Evolutionary conservation across 2,329 filamentous ascomycete species (phyloP).

Genomic region (Pseudocercospora eumusae): DNA sequence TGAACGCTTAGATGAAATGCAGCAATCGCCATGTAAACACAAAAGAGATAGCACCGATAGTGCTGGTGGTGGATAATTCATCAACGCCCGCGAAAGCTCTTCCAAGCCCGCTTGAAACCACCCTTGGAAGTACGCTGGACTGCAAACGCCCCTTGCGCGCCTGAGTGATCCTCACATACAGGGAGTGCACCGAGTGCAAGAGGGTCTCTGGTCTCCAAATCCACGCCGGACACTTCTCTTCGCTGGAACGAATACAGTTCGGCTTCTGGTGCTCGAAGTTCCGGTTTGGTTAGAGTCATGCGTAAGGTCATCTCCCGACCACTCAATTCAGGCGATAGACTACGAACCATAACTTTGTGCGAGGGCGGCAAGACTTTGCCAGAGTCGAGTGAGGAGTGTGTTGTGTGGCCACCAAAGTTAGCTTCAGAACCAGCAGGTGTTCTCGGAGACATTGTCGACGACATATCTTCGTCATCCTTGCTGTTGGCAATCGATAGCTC

Average conservation of each 20-base stretch:
- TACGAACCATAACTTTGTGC: conserved; percentile 17
- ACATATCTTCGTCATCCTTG: conserved; percentile 21
- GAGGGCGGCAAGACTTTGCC: conserved; percentile 34
- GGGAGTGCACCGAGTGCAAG: conserved; percentile 58
- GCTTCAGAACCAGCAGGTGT: conserved; percentile 21
- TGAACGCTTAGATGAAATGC: conserved; percentile 3
- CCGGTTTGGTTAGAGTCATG: conserved; percentile 90
- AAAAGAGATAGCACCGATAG: neutral
- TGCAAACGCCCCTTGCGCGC: conserved; percentile 49
- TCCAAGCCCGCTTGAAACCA: conserved; percentile 34
- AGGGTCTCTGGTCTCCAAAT: conserved; percentile 48
- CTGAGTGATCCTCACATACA: conserved; percentile 41
- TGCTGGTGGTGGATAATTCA: neutral
- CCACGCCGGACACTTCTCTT: conserved; percentile 27
- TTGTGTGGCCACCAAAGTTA: conserved; percentile 2
- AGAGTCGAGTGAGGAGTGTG: conserved; percentile 41
- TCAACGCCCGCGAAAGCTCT: conserved; percentile 29
- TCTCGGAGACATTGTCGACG: conserved; percentile 7
- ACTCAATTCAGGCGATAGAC: conserved; percentile 23
- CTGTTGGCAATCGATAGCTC: conserved; percentile 20
- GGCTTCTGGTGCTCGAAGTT: conserved; percentile 74
- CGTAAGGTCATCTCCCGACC: conserved; percentile 87
- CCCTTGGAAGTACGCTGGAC: conserved; percentile 28
- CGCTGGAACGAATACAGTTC: conserved; percentile 62
- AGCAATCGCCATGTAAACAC: neutral